Evolutionary conservation across 2,329 filamentous ascomycete genomes (phyloP), one percentile per base, ranked within the genome.

Genomic region (Cladosporium sp.): DNA sequence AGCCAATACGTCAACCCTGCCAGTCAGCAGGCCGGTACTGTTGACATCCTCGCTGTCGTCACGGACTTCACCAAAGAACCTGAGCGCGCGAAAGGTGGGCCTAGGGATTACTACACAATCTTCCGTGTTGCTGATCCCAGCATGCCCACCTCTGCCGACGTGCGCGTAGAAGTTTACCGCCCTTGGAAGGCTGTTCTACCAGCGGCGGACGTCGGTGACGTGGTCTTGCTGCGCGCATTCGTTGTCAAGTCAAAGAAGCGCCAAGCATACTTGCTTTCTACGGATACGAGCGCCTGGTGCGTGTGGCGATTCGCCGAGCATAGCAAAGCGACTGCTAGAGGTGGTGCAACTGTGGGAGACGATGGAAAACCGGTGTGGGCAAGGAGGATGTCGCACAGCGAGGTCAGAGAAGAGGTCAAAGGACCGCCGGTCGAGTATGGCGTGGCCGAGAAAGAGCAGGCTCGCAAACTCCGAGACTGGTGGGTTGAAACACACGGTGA

Each of bases 341-440:
- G 35, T 21, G 69, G 69, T 29, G 63, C 58, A 18, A 68, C 73
- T 66, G 73, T 67, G 5, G 71, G 33, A 5, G 37, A 62, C 3
- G 55, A 28, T 11, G 65, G 65, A 29, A 67, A 66, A 57, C 64
- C 67, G 28, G 75, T 71, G 63, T 75, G 73, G 44, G 76, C 76
- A 40, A 52, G 73, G 23, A 67, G 69, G 66, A 57, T 61, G 11
- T 31, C 64, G n/a, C 53, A 65, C 18, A 56, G 58, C 8, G 64
- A 64, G 29, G 71, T 72, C 10, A 69, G 69, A 26, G 81, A 83
- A 67, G 81, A 83, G 70, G 71, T 80, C 4, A 80, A 75, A 33
- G 82, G 81, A 1, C 81, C 81, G 66, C 74, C 71, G 23, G 80
- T 83, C 1, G 82, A 84, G 72, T 72, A 79, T 46, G 81, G 80